Evolutionary conservation across 192 early-diverging fungal genomes (phyloP).

Genomic region (Coemansia sp.): DNA sequence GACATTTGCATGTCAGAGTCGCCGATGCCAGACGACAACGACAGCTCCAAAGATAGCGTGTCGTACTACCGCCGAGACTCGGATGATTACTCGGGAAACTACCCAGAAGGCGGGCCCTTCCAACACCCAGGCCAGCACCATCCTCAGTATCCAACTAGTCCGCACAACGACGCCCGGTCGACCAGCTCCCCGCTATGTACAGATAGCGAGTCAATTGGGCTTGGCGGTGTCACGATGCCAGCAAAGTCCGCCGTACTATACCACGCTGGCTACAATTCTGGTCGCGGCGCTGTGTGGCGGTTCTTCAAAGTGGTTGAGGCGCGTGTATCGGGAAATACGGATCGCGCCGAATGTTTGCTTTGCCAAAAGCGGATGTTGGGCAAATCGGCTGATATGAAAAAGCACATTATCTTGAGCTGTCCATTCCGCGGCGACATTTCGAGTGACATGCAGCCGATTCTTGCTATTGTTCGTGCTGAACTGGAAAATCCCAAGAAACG

Average conservation of each 20-base stretch:
- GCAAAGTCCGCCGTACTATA: slow-evolving; percentile 43
- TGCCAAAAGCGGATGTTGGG: slow-evolving; percentile 55
- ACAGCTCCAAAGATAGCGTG: slow-evolving; percentile 3
- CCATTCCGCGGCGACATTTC: slow-evolving; percentile 37
- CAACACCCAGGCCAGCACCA: slow-evolving; percentile 5
- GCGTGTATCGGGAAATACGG: slow-evolving; percentile 53
- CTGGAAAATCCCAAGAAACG: slow-evolving; percentile 55
- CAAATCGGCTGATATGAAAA: slow-evolving; percentile 55
- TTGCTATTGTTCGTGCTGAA: slow-evolving; percentile 48
- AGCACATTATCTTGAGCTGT: slow-evolving; percentile 49
- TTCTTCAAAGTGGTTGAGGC: slow-evolving; percentile 50
- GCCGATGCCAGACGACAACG: slow-evolving; percentile 18
- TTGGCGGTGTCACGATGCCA: slow-evolving; percentile 39
- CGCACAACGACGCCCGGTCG: slow-evolving; percentile 21
- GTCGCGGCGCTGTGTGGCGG: slow-evolving; percentile 52
- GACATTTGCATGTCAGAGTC: slow-evolving; percentile 53
- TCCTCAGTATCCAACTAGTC: background rate
- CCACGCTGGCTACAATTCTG: slow-evolving; percentile 49
- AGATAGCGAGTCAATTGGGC: slow-evolving; percentile 7
- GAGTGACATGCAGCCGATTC: slow-evolving; percentile 44
- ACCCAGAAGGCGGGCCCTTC: slow-evolving; percentile 9
- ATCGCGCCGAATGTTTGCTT: slow-evolving; percentile 53
- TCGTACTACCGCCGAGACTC: slow-evolving; percentile 15
- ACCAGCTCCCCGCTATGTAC: slow-evolving; percentile 7
- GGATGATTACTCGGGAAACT: slow-evolving; percentile 13